These are phyloP conservation scores for Podospora tetraspora DNA, from an alignment of 495 filamentous ascomycete species.

Conservation along the genomic window DNA sequence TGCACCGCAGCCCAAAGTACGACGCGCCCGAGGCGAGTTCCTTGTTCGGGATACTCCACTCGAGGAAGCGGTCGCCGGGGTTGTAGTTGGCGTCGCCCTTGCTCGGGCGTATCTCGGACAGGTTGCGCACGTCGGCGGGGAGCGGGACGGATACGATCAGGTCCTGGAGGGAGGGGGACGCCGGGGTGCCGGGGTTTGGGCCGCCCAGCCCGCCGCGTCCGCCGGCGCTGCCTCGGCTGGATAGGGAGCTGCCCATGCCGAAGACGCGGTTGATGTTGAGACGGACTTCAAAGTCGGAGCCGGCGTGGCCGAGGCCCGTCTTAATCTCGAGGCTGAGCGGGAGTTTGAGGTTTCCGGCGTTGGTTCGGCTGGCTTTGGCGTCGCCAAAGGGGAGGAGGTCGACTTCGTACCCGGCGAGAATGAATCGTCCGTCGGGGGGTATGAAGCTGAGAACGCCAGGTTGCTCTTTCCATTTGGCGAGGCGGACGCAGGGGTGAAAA, in stretches of 20 bases:
- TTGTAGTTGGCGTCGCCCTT: slow-evolving; percentile 80
- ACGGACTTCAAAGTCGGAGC: slow-evolving; percentile 85
- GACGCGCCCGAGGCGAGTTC: slow-evolving; percentile 58
- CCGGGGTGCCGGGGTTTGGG: slow-evolving; percentile 39
- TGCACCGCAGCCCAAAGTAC: slow-evolving; percentile 66
- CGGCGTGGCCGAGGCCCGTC: slow-evolving; percentile 65
- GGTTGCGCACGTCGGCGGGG: slow-evolving; percentile 72
- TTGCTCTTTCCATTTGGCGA: slow-evolving; percentile 76
- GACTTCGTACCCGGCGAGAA: slow-evolving; percentile 90
- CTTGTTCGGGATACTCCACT: slow-evolving; percentile 79
- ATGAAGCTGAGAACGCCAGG: slow-evolving; percentile 92
- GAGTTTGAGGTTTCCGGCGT: slow-evolving; percentile 61
- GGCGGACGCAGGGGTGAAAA: slow-evolving; percentile 91
- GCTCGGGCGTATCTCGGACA: slow-evolving; percentile 78
- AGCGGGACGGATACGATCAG: slow-evolving; percentile 77
- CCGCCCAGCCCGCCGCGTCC: slow-evolving; percentile 27
- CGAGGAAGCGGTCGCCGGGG: slow-evolving; percentile 62
- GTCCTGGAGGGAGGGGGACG: slow-evolving; percentile 68
- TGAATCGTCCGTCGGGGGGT: slow-evolving; percentile 92
- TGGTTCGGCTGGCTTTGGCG: slow-evolving; percentile 37
- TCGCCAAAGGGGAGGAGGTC: slow-evolving; percentile 67
- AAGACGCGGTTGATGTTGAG: slow-evolving; percentile 63
- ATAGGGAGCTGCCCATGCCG: slow-evolving; percentile 44
- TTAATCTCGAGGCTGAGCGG: slow-evolving; percentile 78
- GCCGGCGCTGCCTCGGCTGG: slow-evolving; percentile 27